Evolutionary conservation across 1,284 basidiomycete genomes (phyloP).

Genomic region (Rhodotorula sp.): DNA sequence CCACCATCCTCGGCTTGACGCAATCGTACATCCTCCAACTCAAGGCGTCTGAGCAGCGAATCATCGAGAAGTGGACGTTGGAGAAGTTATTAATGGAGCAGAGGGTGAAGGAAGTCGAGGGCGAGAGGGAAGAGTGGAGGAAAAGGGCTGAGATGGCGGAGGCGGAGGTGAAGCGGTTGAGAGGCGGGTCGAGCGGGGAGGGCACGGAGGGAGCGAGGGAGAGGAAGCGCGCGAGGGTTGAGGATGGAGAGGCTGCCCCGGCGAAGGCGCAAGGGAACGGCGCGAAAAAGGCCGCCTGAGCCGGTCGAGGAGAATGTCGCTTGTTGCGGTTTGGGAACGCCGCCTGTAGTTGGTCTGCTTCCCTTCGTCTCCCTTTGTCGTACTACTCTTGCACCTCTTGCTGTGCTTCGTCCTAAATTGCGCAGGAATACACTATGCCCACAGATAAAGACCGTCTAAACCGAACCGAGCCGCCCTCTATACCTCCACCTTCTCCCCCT

Average conservation of each 20-base stretch:
- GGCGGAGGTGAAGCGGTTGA: background rate
- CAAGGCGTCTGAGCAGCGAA: background rate
- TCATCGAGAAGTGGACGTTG: slow-evolving; percentile 10
- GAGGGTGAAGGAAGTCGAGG: background rate
- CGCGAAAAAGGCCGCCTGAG: background rate
- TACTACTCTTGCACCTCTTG: background rate
- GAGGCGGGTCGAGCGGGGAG: background rate
- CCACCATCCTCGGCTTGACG: background rate
- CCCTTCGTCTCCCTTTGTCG: background rate
- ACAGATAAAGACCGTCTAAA: background rate
- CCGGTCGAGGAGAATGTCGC: background rate
- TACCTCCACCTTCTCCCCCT: background rate
- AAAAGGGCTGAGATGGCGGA: background rate
- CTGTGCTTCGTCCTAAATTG: background rate
- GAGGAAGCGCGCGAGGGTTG: too few species aligned
- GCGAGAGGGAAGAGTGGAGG: background rate
- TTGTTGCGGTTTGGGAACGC: background rate
- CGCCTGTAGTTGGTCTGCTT: too few species aligned
- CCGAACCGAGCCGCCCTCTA: background rate
- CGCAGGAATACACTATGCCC: too few species aligned
- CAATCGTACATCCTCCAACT: slow-evolving; percentile 1
- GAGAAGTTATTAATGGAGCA: slow-evolving; percentile 6
- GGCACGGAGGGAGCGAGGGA: background rate
- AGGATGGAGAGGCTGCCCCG: too few species aligned
- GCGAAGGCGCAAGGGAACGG: background rate